Evolutionary conservation across 768 basidiomycete genomes (phyloP), one percentile per base, ranked within the genome.

Genomic region (Tylopilus intermedius): DNA sequence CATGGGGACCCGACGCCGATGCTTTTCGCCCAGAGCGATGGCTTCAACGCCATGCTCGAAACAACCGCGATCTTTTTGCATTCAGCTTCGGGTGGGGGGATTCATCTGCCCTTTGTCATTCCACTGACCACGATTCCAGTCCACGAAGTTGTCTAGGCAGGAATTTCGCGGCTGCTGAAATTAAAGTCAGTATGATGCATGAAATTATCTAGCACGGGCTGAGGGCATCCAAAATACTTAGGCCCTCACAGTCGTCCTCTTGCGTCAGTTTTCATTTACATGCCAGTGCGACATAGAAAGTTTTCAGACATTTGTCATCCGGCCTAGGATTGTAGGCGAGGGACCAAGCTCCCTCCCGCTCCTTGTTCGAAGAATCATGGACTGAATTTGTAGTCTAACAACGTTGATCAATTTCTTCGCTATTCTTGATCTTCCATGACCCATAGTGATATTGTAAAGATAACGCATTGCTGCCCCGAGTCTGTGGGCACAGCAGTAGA

Each of bases 231-330:
- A 33, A 40, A 35, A 45, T 26, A 24, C 5, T 24, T 5, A 69
- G 70, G 71, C 67, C n/a, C 68, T 82, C 48, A 70, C 75, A 27
- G 64, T 79, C 22, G 74, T 76, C 10, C 75, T 85, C 32, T 62
- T 84, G 58, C 75, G 71, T 30, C 76, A 78, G 32, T 85, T 82
- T 62, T 72, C 76, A 8, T 82, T 84, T 59, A 67, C 73, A 3
- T 79, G 78, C 55, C 63, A 71, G 21, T 59, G 71, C 46, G 71
- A 82, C 33, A 83, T 84, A 44, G 82, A 84, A 58, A 62, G 79
- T 22, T 84, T 84, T 64, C 81, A 83, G 58, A 82, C 82, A 48
- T 84, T 84, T 54, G 83, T 85, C 11, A 74, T 85, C 47, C 76
- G 83, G 14, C 81, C 83, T 33, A 75, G 81, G 32, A 63, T 85